Evolutionary conservation across 345 rosid species (phyloP).

Genomic region (Acer campestre): DNA sequence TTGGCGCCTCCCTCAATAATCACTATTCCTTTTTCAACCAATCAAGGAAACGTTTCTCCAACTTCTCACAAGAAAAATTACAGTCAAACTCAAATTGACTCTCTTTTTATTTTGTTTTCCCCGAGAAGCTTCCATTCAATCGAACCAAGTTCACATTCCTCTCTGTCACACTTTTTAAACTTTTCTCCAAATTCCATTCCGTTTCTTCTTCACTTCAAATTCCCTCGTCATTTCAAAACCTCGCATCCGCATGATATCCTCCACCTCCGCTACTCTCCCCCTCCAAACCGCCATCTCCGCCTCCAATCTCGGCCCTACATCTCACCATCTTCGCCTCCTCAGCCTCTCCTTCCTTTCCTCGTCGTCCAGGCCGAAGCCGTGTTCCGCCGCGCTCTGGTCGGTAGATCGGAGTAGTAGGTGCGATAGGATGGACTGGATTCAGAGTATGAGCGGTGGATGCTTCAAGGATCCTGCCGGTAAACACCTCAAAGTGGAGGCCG

Average conservation of each 20-base stretch:
- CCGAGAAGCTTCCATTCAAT: too few species aligned
- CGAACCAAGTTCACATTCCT: too few species aligned
- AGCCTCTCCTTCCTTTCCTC: constrained; percentile 10
- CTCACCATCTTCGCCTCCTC: neutral
- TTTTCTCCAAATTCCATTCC: too few species aligned
- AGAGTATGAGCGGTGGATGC: constrained; percentile 49
- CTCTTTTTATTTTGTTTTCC: too few species aligned
- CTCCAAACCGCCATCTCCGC: constrained; percentile 26
- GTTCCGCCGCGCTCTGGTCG: neutral
- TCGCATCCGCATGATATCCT: constrained; percentile 47
- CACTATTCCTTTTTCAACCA: too few species aligned
- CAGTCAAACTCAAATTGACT: too few species aligned
- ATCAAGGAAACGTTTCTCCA: too few species aligned
- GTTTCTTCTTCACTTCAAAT: neutral
- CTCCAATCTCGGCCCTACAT: constrained; percentile 4
- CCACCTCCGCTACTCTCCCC: constrained; percentile 19
- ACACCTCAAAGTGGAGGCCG: constrained; percentile 49
- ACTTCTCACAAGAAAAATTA: too few species aligned
- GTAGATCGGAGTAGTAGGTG: constrained; percentile 26
- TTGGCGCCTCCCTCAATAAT: too few species aligned
- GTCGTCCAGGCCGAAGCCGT: constrained; percentile 17
- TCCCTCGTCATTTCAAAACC: neutral
- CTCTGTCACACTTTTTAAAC: neutral
- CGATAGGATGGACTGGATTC: constrained; percentile 37
- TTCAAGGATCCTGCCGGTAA: constrained; percentile 35